phyloP scores from a whole-genome alignment of 371 early-diverging fungal species.

The Saksenaea oblongispora region DNA sequence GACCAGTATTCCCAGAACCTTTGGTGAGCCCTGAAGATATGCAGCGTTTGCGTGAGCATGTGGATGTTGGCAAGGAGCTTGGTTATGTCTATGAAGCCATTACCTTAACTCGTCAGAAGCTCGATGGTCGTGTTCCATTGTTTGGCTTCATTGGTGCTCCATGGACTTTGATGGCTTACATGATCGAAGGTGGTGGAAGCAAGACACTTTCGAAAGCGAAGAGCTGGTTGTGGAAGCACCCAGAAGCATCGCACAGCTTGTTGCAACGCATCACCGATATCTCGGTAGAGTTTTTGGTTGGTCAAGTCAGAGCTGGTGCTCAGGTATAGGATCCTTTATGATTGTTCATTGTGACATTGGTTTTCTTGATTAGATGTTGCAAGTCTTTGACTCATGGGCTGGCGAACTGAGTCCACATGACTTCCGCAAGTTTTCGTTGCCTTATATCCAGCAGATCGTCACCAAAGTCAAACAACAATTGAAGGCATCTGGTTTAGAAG shows the following conservation, averaged over 20 bases:
- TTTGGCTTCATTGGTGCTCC: conserved; percentile 97
- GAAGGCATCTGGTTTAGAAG: conserved; percentile 33
- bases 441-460: conserved; percentile 86
- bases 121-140: conserved; percentile 90
- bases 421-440: conserved; percentile 84
- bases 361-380: conserved; percentile 67
- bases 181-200: conserved; percentile 98
- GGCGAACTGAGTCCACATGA: conserved; percentile 88
- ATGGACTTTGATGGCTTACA: conserved; percentile 98
- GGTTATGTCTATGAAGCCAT: conserved; percentile 96
- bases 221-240: conserved; percentile 85
- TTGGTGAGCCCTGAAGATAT: conserved; percentile 76
- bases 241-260: conserved; percentile 78
- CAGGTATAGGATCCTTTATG: conserved; percentile 61
- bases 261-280: conserved; percentile 84
- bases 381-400: conserved; percentile 97
- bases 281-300: conserved; percentile 82
- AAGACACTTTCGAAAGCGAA: conserved; percentile 90
- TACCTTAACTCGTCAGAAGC: conserved; percentile 84
- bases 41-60: conserved; percentile 59
- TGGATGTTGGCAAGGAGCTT: conserved; percentile 75
- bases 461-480: conserved; percentile 66
- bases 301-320: conserved; percentile 97
- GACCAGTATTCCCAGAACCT: conserved; percentile 91
- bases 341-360: neutral